Conservation (phyloP, 1,284 basidiomycete genomes). For the Marasmius tenuissimus region DNA sequence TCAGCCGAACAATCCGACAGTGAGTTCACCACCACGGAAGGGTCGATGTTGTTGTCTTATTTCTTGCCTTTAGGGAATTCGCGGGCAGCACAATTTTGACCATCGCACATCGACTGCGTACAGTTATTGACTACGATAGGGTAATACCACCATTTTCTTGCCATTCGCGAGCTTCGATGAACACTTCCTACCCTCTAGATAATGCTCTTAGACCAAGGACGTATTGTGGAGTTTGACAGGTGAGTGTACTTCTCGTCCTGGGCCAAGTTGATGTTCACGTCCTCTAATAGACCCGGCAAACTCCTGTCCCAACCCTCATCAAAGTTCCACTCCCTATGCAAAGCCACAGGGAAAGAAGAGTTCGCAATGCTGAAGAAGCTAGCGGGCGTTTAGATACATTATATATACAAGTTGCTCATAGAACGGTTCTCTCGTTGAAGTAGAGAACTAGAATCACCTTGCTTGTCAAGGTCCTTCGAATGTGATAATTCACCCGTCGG, state of each 20-base stretch:
- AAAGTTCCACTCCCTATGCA: slow-evolving; percentile 77
- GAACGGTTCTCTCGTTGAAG: no score
- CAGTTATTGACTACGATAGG: slow-evolving; percentile 69
- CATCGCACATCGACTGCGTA: slow-evolving; percentile 70
- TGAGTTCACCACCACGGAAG: slow-evolving; percentile 31
- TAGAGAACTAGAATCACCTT: no score
- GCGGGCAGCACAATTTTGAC: slow-evolving; percentile 66
- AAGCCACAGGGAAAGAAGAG: slow-evolving; percentile 80
- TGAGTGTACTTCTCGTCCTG: slow-evolving; percentile 21
- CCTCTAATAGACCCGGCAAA: slow-evolving; percentile 52
- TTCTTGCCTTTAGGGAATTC: slow-evolving; percentile 47
- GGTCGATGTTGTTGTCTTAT: neutral
- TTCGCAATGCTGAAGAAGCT: slow-evolving; percentile 72
- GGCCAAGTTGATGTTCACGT: neutral
- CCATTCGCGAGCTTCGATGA: no score
- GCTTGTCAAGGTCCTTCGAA: no score
- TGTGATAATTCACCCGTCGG: no score
- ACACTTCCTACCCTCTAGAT: slow-evolving; percentile 43
- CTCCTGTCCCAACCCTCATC: slow-evolving; percentile 68
- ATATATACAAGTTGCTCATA: no score
- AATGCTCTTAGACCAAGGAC: slow-evolving; percentile 85
- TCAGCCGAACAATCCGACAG: slow-evolving; percentile 74
- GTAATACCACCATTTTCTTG: slow-evolving; percentile 28
- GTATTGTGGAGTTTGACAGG: slow-evolving; percentile 80
- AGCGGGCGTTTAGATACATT: slow-evolving; percentile 44